Base-by-base conservation (phyloP, 306 rosid species). In the Cicer yamashitae region DNA sequence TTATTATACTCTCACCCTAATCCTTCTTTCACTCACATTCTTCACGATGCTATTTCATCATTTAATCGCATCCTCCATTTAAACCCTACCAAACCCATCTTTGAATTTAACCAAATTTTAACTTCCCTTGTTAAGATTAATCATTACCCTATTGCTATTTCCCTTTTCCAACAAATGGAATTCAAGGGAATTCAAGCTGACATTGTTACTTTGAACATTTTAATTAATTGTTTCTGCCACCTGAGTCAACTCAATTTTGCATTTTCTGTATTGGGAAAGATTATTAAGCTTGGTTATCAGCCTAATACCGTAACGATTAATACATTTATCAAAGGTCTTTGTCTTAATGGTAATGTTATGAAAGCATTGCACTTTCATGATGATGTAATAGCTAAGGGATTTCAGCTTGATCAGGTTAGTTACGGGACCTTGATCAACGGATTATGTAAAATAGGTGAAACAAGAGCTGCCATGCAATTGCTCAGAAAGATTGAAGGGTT, bases 181-280 rank as follows among this genome's bases (percentile, higher is more conserved):
- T 0, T 38, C 9, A 6, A 1, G 1, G 77, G 56, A 59, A 50
- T 70, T 20, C 0, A 0, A 0, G 22, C 71, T 0, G 0, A 5
- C 5, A 0, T 59, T 1, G n/a, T 22, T 13, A 61, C 6, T 13
- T 1, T 70, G 0, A 70, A 0, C 22, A 61, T 73, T 6, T 22
- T 54, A 2, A 8, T 73, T 4, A 73, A 79, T 17, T 72, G 75
- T 54, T 64, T 3, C 6, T 71, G 67, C 10, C 78, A 71, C n/a
- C 1, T 78, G 38, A 1, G 5, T 20, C 56, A 52, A 0, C 7
- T 69, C 2, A 7, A 7, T 3, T 76, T 10, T 3, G 81, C 68
- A 2, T 68, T 68, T 2, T 56, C 75, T 58, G 22, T 58, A 38
- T 45, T 77, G 0, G 6, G 9, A 10, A 43, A 68, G 15, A 67